A percentile compares a stretch with the other conserved stretches of the same genome.
Evolutionary conservation across 495 filamentous ascomycete species (phyloP).

Genomic region (Aspergillus sclerotiicarbonarius): DNA sequence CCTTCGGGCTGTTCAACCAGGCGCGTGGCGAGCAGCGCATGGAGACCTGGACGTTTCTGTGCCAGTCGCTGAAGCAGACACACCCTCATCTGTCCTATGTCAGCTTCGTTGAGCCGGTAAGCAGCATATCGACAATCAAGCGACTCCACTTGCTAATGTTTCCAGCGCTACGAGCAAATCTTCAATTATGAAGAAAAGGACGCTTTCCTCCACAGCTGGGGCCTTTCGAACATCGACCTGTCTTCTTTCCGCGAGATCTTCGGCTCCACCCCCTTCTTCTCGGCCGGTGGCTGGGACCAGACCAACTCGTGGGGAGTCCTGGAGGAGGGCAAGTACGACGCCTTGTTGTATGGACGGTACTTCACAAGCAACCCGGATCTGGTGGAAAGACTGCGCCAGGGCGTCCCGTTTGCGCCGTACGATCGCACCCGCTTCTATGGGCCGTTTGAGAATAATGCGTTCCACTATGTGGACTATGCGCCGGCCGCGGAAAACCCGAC

Average conservation of each 20-base stretch:
- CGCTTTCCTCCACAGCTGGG: constrained; percentile 42
- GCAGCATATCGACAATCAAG: constrained; percentile 4
- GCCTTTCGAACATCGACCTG: constrained; percentile 37
- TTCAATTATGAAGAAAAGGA: constrained; percentile 45
- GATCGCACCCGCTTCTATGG: constrained; percentile 25
- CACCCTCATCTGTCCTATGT: constrained; percentile 49
- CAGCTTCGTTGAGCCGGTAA: constrained; percentile 52
- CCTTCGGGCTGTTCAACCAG: constrained; percentile 52
- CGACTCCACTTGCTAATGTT: neutral
- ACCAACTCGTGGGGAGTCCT: constrained; percentile 45
- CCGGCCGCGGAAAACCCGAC: constrained; percentile 15
- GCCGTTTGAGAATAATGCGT: constrained; percentile 35
- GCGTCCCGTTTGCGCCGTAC: constrained; percentile 17
- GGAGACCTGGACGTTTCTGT: constrained; percentile 52
- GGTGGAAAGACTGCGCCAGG: constrained; percentile 19
- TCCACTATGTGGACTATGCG: constrained; percentile 33
- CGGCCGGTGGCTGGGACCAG: constrained; percentile 48
- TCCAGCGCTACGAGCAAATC: constrained; percentile 51
- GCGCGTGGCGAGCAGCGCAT: constrained; percentile 44
- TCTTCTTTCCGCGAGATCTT: constrained; percentile 44
- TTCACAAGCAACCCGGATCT: constrained; percentile 29
- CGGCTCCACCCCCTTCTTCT: constrained; percentile 47
- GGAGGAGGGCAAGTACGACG: constrained; percentile 43
- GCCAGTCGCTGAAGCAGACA: constrained; percentile 45
- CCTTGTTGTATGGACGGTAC: constrained; percentile 22